A percentile compares a stretch with the other conserved stretches of the same genome.
These are phyloP conservation scores for Alopecurus myosuroides DNA, from an alignment of 176 grass and related monocot genomes.

Conservation along the genomic window DNA sequence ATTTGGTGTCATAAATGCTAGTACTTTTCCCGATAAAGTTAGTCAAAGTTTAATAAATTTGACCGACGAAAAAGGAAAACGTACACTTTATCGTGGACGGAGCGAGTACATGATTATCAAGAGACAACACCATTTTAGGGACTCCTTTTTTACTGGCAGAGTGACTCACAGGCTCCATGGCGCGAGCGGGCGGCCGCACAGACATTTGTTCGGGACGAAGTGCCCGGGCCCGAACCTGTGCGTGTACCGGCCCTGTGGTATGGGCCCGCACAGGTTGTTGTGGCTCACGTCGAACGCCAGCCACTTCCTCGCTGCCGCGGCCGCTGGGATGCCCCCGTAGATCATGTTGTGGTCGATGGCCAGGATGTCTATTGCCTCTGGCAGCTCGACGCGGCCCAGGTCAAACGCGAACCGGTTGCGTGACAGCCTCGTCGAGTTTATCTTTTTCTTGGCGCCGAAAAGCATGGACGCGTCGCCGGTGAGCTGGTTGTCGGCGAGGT, in stretches of 20 bases:
- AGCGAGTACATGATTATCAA: no score
- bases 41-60: no score
- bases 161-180: no score
- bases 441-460: conserved; percentile 14
- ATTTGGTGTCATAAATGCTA: no score
- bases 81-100: no score
- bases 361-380: conserved; percentile 31
- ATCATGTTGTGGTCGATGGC: conserved; percentile 42
- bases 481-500: conserved; percentile 41
- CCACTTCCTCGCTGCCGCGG: conserved; percentile 35
- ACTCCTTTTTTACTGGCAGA: no score
- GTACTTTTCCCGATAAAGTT: no score
- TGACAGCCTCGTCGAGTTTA: conserved; percentile 35
- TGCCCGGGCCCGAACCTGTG: conserved; percentile 25
- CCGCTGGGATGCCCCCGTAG: background rate
- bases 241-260: conserved; percentile 45
- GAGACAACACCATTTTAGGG: no score
- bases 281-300: conserved; percentile 50
- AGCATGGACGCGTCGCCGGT: conserved; percentile 33
- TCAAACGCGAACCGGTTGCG: conserved; percentile 9
- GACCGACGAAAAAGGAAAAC: no score
- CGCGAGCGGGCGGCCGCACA: conserved; percentile 42
- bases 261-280: conserved; percentile 58
- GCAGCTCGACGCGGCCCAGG: conserved; percentile 41
- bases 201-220: conserved; percentile 60